Evolutionary conservation across 768 basidiomycete genomes (phyloP), one percentile per base, ranked within the genome.

Genomic region (Hericium coralloides): DNA sequence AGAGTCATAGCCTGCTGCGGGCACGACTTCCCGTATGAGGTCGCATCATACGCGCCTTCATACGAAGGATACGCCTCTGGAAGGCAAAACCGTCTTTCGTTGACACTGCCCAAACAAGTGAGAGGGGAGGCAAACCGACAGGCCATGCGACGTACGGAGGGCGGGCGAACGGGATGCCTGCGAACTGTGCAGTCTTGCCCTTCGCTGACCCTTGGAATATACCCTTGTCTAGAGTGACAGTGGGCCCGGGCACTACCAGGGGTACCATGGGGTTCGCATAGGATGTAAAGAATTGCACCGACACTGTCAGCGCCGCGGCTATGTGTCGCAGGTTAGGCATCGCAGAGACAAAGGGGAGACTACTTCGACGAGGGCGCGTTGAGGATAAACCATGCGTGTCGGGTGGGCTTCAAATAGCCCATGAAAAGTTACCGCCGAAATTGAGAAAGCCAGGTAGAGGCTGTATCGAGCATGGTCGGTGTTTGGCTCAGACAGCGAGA

Each of bases 141-240:
- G 7, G 14, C 9, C 36, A 9, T 9, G 5, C 4, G n/a, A 54
- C 14, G 39, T 10, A 31, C n/a, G 67, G 66, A 12, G 69, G 67
- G 54, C 62, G 20, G 4, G 69, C 69, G 47, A 59, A 70, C 6
- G 69, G 69, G 20, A 70, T 63, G 23, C 69, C 67, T 25, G 66
- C 39, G 51, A 66, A 70, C n/a, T 49, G 57, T 12, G 59, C 49
- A 1, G 60, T 52, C 5, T 36, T 41, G 7, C 57, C 58, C n/a
- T 41, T 37, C 10, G 63, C 56, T 2, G 48, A 14, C 5, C 69
- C 68, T 17, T 54, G 38, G 50, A 70, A 64, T 6, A 58, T 63
- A 7, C 59, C 69, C 25, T 61, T 51, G 41, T 65, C 67, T 8
- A 70, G 64, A 15, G 38, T 36, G 18, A 64, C 61, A 2, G 57